Evolutionary conservation across 2,329 filamentous ascomycete genomes (phyloP).

Genomic region (Cladophialophora psammophila): DNA sequence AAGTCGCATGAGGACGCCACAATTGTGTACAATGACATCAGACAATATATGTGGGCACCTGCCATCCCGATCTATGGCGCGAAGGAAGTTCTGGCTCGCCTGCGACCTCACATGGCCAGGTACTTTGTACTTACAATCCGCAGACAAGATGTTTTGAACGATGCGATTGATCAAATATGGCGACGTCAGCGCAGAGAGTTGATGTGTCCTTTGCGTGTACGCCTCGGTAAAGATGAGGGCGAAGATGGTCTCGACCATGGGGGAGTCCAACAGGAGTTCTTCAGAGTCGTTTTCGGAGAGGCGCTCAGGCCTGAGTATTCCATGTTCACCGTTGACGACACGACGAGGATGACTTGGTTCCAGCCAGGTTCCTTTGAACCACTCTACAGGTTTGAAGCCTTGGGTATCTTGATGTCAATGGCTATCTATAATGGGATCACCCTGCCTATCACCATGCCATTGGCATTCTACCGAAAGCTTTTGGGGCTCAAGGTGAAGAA

Average conservation of each 20-base stretch:
- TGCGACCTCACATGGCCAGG: slow-evolving; percentile 72
- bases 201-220: slow-evolving; percentile 84
- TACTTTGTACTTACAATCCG: slow-evolving; percentile 75
- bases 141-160: slow-evolving; percentile 70
- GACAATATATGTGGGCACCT: slow-evolving; percentile 52
- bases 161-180: slow-evolving; percentile 90
- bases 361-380: slow-evolving; percentile 81
- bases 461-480: slow-evolving; percentile 81
- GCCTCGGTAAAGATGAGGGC: slow-evolving; percentile 79
- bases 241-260: slow-evolving; percentile 94
- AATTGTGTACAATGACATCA: slow-evolving; percentile 55
- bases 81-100: slow-evolving; percentile 66
- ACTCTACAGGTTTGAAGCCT: slow-evolving; percentile 86
- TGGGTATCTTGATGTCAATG: slow-evolving; percentile 86
- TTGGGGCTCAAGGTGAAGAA: slow-evolving; percentile 72
- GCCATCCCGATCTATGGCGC: slow-evolving; percentile 62
- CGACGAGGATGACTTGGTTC: slow-evolving; percentile 87
- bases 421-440: slow-evolving; percentile 94
- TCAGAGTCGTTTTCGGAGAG: slow-evolving; percentile 81
- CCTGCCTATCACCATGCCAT: slow-evolving; percentile 86
- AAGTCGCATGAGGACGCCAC: slow-evolving; percentile 74
- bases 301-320: slow-evolving; percentile 79
- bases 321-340: slow-evolving; percentile 76
- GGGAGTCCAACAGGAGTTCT: slow-evolving; percentile 96
- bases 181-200: slow-evolving; percentile 82